Evolutionary conservation across 306 rosid species (phyloP), one percentile per base, ranked within the genome.

Genomic region (Alnus glutinosa): DNA sequence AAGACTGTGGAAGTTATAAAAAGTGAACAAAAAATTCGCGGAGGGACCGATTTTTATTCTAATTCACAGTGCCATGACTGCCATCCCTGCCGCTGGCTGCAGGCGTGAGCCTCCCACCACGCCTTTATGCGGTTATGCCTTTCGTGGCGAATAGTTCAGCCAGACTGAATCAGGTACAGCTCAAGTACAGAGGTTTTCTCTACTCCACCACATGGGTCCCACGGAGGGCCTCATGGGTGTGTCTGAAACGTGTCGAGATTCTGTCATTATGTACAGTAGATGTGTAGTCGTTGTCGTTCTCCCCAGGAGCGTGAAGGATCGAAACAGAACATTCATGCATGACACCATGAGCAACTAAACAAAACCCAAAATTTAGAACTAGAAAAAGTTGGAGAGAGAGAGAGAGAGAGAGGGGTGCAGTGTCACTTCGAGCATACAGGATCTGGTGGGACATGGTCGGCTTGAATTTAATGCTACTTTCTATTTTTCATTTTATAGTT

Each of bases 401-500:
- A 55, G 75, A n/a, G 50, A 42, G 39, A 69, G 75, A 12, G 80
- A 79, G 83, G 9, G 88, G 62, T 79, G 79, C 57, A 76, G 87
- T 82, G 85, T 85, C 83, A 73, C 77, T 68, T 77, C 23, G 57
- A 86, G 80, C 78, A 79, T 16, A 30, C 76, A 30, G 76, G 71
- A 71, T 75, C 79, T 64, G 55, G 61, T 54, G 78, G 75, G 49
- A 78, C 50, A 61, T 73, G 13, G 71, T 83, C 19, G 32, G 63
- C 28, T 73, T 42, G 18, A 46, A 69, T 36, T 48, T n/a, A 4
- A 3, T 57, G 18, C 54, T 72, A 18, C 2, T 28, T 61, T 7
- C 7, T n/a, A 11, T 14, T 12, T 69, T 36, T 14, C 36, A 49
- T 30, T 55, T 74, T n/a, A 1, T 39, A 16, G 44, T 39, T n/a